phyloP scores from a whole-genome alignment of 2,329 filamentous ascomycete species.

The Chrysosphaeria jannelii region DNA sequence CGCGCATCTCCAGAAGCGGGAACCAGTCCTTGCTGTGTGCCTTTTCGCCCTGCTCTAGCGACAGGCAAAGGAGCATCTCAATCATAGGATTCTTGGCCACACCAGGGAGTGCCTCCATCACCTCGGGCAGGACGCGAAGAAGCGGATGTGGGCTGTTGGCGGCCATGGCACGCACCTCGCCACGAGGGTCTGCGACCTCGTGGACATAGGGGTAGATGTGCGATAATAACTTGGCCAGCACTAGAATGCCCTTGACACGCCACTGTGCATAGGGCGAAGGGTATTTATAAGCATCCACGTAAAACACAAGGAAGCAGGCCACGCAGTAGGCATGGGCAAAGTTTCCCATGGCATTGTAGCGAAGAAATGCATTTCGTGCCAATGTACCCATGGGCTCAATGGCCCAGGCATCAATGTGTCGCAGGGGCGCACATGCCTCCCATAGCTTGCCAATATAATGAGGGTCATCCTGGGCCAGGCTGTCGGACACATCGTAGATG shows the following conservation, averaged over 20 bases:
- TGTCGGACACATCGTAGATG: constrained; percentile 7
- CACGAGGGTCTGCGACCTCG: too few relatives aligned
- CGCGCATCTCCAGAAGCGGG: too few relatives aligned
- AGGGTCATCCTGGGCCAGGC: constrained; percentile 2
- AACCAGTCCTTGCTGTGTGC: too few relatives aligned
- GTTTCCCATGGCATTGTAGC: constrained; percentile 13
- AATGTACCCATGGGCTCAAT: constrained; percentile 17
- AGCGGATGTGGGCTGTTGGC: too few relatives aligned
- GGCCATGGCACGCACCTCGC: too few relatives aligned
- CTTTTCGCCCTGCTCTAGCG: too few relatives aligned
- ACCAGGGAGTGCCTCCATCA: too few relatives aligned
- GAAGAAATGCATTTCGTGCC: constrained; percentile 14
- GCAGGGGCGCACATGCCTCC: constrained; percentile 11
- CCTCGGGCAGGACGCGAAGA: too few relatives aligned
- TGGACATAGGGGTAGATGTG: constrained; percentile 10
- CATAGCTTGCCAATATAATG: constrained; percentile 10
- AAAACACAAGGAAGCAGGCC: constrained; percentile 16
- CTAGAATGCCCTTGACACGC: constrained; percentile 19
- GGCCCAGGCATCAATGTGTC: constrained; percentile 14
- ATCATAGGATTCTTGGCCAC: too few relatives aligned
- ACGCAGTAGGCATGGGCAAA: constrained; percentile 15
- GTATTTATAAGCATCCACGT: constrained; percentile 18
- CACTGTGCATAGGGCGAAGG: constrained; percentile 18
- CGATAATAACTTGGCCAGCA: constrained; percentile 20
- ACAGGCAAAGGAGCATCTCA: too few relatives aligned